phyloP scores from a whole-genome alignment of 768 basidiomycete genomes.

The Phanerochaete carnosa region DNA sequence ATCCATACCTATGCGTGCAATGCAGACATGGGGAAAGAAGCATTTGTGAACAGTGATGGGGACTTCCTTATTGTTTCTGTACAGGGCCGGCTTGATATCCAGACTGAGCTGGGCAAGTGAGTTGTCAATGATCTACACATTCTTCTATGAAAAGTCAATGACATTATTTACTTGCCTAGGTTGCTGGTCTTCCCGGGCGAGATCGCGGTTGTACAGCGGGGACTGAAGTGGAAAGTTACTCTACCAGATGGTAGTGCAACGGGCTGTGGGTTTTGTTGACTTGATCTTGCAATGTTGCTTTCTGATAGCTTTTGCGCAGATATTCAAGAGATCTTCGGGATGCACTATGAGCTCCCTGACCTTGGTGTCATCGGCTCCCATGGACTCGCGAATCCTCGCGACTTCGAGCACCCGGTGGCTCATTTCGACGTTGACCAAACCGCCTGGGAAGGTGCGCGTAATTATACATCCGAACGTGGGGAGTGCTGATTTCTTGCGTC shows the following conservation, averaged over 20 bases:
- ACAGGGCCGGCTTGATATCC: conserved; percentile 61
- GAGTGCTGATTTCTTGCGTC: not conserved
- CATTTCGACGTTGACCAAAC: conserved; percentile 63
- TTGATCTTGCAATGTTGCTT: not conserved
- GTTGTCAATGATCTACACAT: conserved; percentile 19
- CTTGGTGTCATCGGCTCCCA: conserved; percentile 63
- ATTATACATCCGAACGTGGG: too few relatives aligned
- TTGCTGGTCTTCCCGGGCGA: conserved; percentile 65
- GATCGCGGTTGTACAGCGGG: conserved; percentile 60
- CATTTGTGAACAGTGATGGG: conserved; percentile 61
- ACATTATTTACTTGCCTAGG: too few relatives aligned
- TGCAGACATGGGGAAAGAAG: conserved; percentile 54
- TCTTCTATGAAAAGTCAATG: too few relatives aligned
- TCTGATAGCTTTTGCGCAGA: conserved; percentile 30
- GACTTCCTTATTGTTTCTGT: conserved; percentile 67
- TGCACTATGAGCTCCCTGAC: conserved; percentile 60
- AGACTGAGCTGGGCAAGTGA: conserved; percentile 66
- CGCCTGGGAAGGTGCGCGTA: conserved; percentile 55
- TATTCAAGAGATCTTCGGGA: conserved; percentile 61
- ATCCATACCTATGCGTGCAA: conserved; percentile 62
- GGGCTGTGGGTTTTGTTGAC: conserved; percentile 42
- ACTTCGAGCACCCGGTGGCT: conserved; percentile 62
- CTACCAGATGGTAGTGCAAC: conserved; percentile 59
- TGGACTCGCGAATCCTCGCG: conserved; percentile 59
- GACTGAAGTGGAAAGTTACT: conserved; percentile 59